Evolutionary conservation across 2,329 filamentous ascomycete genomes (phyloP).

Genomic region (Arthrocladium fulminans): DNA sequence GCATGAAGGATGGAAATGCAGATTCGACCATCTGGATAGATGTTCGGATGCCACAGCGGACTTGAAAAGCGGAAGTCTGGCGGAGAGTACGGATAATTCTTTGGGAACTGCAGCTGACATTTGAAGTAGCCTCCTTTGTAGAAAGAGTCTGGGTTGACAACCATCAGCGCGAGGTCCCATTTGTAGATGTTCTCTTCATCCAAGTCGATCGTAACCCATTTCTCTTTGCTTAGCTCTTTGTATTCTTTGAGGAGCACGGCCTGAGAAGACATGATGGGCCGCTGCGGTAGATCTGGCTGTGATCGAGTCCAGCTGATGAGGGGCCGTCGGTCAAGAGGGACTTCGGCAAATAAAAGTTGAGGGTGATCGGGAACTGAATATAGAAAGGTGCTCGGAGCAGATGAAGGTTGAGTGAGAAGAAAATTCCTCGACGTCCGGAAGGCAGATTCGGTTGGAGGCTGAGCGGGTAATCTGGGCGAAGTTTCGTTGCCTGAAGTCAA

Average conservation of each 20-base stretch:
- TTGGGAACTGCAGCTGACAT: constrained; percentile 77
- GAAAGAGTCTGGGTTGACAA: constrained; percentile 81
- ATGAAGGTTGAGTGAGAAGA: no score
- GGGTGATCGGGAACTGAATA: no score
- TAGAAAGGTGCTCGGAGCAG: no score
- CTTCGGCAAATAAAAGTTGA: background rate
- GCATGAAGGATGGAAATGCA: constrained; percentile 95
- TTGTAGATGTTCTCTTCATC: constrained; percentile 74
- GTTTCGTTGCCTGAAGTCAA: no score
- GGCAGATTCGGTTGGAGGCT: no score
- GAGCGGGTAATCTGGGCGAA: no score
- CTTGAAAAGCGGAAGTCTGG: constrained; percentile 80
- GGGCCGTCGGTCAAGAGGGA: background rate
- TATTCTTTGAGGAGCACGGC: constrained; percentile 85
- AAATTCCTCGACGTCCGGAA: no score
- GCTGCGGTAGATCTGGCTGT: background rate
- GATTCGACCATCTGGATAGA: constrained; percentile 80
- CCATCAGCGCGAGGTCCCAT: constrained; percentile 83
- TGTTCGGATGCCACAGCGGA: constrained; percentile 83
- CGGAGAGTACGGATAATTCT: constrained; percentile 81
- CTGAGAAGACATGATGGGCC: constrained; percentile 47
- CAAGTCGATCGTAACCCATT: constrained; percentile 84
- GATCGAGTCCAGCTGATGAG: no score
- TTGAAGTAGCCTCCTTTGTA: constrained; percentile 92
- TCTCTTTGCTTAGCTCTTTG: constrained; percentile 72